Evolutionary conservation across 2,329 filamentous ascomycete species (phyloP), one percentile per base, ranked within the genome.

Genomic region (Aspergillus sp.): DNA sequence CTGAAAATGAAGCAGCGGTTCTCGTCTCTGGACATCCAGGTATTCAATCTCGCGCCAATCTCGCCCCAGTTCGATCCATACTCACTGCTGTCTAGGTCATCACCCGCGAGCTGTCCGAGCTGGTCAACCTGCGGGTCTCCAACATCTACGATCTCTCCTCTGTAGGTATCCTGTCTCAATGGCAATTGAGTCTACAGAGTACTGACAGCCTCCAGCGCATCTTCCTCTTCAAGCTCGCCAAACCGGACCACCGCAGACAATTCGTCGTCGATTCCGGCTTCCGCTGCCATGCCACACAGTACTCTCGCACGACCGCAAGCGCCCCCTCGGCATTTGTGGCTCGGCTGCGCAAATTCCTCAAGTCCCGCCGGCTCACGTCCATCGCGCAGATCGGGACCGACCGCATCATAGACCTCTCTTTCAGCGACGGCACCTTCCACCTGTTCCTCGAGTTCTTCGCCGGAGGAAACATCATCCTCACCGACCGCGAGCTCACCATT

Each of bases 71-170:
- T 29, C 22, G 33, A 15, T 11, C 7, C 15, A 34, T n/a, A 26
- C 32, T 26, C 26, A 17, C 33, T 26, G 40, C 16, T n/a, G 33
- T 22, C 8, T 52, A 93, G 85, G 86, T 93, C 61, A 93, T 96
- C 55, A 82, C 86, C 35, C 85, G 93, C 58, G 91, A 98, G 72
- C 82, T 98, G 41, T 80, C 86, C 38, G 75, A 72, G 43, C 72
- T 98, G 33, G 75, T 81, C 37, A 76, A 77, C 37, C 71, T 96
- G 41, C 83, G 91, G 42, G 74, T 96, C 31, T 78, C 84, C 41
- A 98, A 98, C 56, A 80, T 95, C 57, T 96, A 98, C 66, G 91
- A 98, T 59, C 76, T 98, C 38, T 93, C 86, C 41, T 86, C 86
- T 44, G 71, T 75, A 63, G 20, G 64, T 33, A 28, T 11, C 3